Conservation (phyloP, 495 filamentous ascomycete species). For the Penicillium robsamsonii region DNA sequence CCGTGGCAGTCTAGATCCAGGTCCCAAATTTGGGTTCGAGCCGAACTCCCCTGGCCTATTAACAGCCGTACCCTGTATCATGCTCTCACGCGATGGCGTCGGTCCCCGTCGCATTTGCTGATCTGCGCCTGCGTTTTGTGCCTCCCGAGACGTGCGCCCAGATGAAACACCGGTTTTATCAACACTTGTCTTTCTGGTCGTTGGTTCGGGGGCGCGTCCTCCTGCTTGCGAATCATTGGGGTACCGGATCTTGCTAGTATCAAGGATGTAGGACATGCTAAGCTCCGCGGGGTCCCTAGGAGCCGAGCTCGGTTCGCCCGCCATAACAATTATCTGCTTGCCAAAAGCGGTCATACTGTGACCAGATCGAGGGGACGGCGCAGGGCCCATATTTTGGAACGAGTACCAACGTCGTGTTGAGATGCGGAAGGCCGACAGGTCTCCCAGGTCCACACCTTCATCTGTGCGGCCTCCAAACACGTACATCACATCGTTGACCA, state of each 20-base stretch:
- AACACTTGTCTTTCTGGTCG: constrained; percentile 38
- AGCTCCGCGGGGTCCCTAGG: constrained; percentile 77
- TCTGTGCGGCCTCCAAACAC: constrained; percentile 97
- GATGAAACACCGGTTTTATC: constrained; percentile 35
- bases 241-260: constrained; percentile 94
- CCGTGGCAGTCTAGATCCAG: constrained; percentile 65
- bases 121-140: constrained; percentile 57
- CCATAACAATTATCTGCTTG: constrained; percentile 87
- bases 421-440: constrained; percentile 94
- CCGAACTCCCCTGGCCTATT: constrained; percentile 34
- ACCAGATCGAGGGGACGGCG: constrained; percentile 87
- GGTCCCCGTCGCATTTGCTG: constrained; percentile 46
- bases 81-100: constrained; percentile 53
- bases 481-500: constrained; percentile 98
- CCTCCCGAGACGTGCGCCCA: constrained; percentile 59
- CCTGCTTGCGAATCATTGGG: constrained; percentile 68
- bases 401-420: constrained; percentile 93
- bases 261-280: constrained; percentile 84
- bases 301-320: constrained; percentile 89
- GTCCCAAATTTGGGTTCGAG: constrained; percentile 35
- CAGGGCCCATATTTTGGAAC: constrained; percentile 99
- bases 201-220: constrained; percentile 28
- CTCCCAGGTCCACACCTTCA: constrained; percentile 86
- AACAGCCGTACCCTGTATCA: constrained; percentile 31
- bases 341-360: constrained; percentile 96